phyloP scores from a whole-genome alignment of 805 yeast species.

The Saccharomycopsis sp. region DNA sequence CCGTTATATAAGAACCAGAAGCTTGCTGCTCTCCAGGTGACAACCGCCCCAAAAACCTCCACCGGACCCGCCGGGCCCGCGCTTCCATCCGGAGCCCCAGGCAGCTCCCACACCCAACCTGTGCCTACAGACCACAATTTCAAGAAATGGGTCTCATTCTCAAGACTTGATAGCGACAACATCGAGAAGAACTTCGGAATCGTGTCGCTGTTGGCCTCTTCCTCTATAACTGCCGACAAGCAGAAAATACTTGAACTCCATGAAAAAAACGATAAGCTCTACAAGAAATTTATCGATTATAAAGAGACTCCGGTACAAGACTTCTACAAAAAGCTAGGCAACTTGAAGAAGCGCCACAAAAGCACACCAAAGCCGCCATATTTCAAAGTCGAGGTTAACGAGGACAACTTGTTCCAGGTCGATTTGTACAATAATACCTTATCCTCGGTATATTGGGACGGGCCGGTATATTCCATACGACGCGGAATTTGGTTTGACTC shows the following conservation, averaged over 20 bases:
- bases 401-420: conserved; percentile 74
- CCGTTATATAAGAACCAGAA: neutral
- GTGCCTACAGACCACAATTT: neutral
- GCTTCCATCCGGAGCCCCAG: neutral
- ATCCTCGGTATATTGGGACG: conserved; percentile 79
- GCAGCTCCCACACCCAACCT: neutral
- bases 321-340: neutral
- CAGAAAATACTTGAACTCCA: conserved; percentile 1
- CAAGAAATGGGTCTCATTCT: neutral
- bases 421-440: conserved; percentile 49
- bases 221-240: neutral
- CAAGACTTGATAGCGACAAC: conserved; percentile 10
- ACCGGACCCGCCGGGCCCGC: neutral
- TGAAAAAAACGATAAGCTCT: conserved; percentile 11
- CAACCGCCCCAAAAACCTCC: neutral
- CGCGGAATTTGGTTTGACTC: conserved; percentile 78
- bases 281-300: conserved; percentile 2
- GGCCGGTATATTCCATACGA: conserved; percentile 76
- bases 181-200: neutral
- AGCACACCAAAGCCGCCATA: neutral
- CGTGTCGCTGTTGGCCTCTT: neutral
- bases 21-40: neutral
- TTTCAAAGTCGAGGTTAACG: conserved; percentile 55
- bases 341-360: neutral
- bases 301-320: conserved; percentile 1